Base-by-base conservation (phyloP, 192 early-diverging fungal genomes). In the Backusella sp. region DNA sequence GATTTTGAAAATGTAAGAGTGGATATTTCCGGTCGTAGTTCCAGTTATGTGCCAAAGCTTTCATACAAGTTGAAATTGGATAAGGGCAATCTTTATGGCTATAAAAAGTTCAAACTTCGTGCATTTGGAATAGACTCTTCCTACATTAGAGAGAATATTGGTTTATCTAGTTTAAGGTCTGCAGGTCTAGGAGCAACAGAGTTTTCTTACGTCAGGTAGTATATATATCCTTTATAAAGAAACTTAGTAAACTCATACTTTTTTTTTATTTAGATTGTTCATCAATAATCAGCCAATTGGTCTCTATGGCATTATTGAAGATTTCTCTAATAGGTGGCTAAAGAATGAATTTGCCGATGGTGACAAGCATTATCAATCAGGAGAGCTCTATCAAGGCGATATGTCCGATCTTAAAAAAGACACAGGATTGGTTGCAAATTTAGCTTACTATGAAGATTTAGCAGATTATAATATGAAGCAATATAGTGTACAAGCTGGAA, bases 231-330 rank as follows among this genome's bases (percentile, higher is more conserved):
- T 49, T 19, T 49, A 19, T 19, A 49, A 15, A 17, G 14, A 49
- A n/a, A 49, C 6, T 49, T 1, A 44, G 14, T 15, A 44, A 17
- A 15, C n/a, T 53, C 1, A n/a, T 23, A 53, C n/a, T 46, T 4
- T 4, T 17, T 21, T 19, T 53, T 53, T 53, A 6, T 77, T 79
- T 12, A 73, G 79, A 28, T 26, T 83, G 15, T 76, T 79, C 62
- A 52, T 85, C 14, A 85, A 85, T 73, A 76, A 79, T 21, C 8
- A 74, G 26, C 80, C 80, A 12, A 65, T 77, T 49, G 84, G 82
- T 8, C 49, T 85, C 11, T 85, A 80, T 44, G 36, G 80, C 39
- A 72, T 85, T 37, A 77, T 85, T 8, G 84, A 85, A n/a, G 76
- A 77, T 42, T 83, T 81, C 80, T 75, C 78, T 12, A 81, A 83